Evolutionary conservation across 495 filamentous ascomycete genomes (phyloP), one percentile per base, ranked within the genome.

Genomic region (Podospora conica): DNA sequence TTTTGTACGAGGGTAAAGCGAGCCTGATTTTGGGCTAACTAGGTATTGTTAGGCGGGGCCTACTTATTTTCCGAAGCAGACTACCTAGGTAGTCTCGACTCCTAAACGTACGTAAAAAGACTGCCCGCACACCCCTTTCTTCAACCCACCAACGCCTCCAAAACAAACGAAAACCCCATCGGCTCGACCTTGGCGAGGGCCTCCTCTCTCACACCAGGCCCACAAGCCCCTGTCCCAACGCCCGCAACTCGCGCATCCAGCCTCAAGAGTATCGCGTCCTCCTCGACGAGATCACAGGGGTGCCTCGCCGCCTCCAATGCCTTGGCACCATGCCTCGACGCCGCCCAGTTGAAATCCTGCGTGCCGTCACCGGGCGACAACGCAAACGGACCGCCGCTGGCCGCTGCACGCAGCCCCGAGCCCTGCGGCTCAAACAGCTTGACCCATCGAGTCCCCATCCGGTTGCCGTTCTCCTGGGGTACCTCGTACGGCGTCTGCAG

Each of bases 391-490:
- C n/a, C 8, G 23, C 7, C 10, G 20, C 54, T 20, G n/a, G 54
- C 54, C 20, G 23, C 9, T 27, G 33, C 53, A n/a, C 27, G 7
- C 18, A 28, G 12, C 81, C 53, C 28, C 78, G 73, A 61, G 70
- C 12, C 79, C 77, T 55, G 21, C 33, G 57, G 28, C 18, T 65
- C 61, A 22, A 25, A 15, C 58, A 82, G 71, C 58, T 78, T 70
- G 23, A 87, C 71, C 84, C 84, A 88, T 20, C 80, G 68, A 3
- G 82, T 85, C 21, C 84, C 85, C 54, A 82, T 84, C n/a, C 85
- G 75, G 64, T 89, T 89, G 33, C 85, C 82, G 58, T 78, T 82
- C 65, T 90, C 87, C 64, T 89, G 87, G 0, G 87, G 87, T 29
- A 83, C 82, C 53, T 90, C 87, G 69, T 88, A 89, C 3, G 78